phyloP scores from a whole-genome alignment of 2,329 filamentous ascomycete genomes.

The Saccharata proteae region DNA sequence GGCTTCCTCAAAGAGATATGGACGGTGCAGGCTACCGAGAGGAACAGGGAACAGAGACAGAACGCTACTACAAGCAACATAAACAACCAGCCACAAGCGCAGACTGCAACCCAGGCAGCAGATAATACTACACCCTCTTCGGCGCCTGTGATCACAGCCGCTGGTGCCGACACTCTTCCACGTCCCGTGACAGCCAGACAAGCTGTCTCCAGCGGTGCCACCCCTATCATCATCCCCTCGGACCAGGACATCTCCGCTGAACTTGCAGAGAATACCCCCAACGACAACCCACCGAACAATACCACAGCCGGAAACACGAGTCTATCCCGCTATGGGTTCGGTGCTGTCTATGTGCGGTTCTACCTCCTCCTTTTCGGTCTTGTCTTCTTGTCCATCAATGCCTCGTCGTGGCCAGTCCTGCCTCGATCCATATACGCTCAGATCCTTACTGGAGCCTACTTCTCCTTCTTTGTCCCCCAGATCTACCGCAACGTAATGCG shows the following conservation, averaged over 20 bases:
- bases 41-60: conserved; percentile 31
- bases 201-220: conserved; percentile 26
- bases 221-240: conserved; percentile 46
- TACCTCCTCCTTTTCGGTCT: conserved; percentile 47
- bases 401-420: conserved; percentile 42
- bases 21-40: conserved; percentile 46
- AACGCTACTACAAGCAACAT: conserved; percentile 17
- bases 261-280: conserved; percentile 16
- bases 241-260: conserved; percentile 41
- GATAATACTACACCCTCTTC: conserved; percentile 12
- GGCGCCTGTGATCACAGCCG: conserved; percentile 14
- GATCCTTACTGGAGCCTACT: conserved; percentile 57
- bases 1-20: conserved; percentile 57
- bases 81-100: conserved; percentile 12
- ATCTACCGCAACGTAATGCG: conserved; percentile 82
- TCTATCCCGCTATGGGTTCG: conserved; percentile 31
- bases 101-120: conserved; percentile 12
- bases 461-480: conserved; percentile 88
- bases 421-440: conserved; percentile 46
- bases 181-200: conserved; percentile 37
- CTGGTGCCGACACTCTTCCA: conserved; percentile 30
- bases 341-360: conserved; percentile 49
- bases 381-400: conserved; percentile 48
- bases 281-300: conserved; percentile 20
- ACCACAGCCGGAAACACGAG: conserved; percentile 19